These are phyloP conservation scores for Alnus rubra DNA, from an alignment of 306 rosid genomes.

Conservation along the genomic window DNA sequence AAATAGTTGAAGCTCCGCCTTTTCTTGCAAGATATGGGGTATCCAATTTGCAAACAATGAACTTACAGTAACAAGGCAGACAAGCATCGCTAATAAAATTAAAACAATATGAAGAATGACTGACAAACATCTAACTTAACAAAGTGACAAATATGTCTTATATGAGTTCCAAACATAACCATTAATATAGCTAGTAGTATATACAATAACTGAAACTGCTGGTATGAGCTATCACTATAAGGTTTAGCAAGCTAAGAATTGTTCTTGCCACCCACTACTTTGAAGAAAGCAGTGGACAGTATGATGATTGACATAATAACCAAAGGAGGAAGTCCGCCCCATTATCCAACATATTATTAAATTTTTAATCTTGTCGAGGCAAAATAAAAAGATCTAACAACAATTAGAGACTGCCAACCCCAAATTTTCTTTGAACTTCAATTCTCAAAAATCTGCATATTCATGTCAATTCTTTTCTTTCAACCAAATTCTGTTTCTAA, in stretches of 20 bases:
- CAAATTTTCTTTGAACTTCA: background rate
- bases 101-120: too few species aligned
- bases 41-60: background rate
- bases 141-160: too few species aligned
- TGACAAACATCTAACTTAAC: too few species aligned
- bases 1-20: too few species aligned
- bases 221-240: background rate
- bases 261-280: background rate
- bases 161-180: too few species aligned
- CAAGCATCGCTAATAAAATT: too few species aligned
- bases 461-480: conserved; percentile 3
- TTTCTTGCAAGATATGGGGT: background rate
- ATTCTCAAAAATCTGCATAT: background rate
- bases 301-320: background rate
- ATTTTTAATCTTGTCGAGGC: background rate
- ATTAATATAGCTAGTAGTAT: too few species aligned
- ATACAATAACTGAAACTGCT: too few species aligned
- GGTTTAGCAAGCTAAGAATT: background rate
- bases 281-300: background rate
- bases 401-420: background rate
- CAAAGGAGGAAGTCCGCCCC: background rate
- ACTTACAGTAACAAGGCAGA: too few species aligned
- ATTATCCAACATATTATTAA: background rate
- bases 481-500: background rate
- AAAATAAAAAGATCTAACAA: background rate